Conservation (phyloP, 106 monocot species). For the Allium fistulosum region DNA sequence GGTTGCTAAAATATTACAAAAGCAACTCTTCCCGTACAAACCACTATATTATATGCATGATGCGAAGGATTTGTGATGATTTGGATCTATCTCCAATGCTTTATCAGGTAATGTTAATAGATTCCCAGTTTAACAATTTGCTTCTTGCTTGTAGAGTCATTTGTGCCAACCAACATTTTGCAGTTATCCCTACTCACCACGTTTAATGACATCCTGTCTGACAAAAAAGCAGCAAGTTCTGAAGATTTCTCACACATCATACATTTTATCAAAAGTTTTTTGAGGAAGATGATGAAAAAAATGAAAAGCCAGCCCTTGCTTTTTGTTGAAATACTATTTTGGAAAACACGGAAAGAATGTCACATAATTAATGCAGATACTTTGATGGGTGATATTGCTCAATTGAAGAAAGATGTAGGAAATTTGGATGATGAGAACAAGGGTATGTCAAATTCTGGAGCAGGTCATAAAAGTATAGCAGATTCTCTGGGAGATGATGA, state of each 20-base stretch:
- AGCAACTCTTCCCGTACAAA: slow-evolving; percentile 73
- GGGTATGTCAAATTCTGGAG: slow-evolving; percentile 14
- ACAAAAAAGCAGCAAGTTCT: slow-evolving; percentile 41
- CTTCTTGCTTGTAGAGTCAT: too few species aligned
- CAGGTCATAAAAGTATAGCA: slow-evolving; percentile 52
- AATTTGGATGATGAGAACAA: slow-evolving; percentile 14
- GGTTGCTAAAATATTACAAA: slow-evolving; percentile 81
- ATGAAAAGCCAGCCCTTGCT: slow-evolving; percentile 79
- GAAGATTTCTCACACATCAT: slow-evolving; percentile 47
- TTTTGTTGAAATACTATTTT: slow-evolving; percentile 91
- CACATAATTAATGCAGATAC: slow-evolving; percentile 78
- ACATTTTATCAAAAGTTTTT: slow-evolving; percentile 65
- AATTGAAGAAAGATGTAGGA: slow-evolving; percentile 40
- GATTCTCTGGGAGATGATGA: slow-evolving; percentile 99
- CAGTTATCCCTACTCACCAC: slow-evolving; percentile 77
- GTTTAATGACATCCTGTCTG: slow-evolving; percentile 72
- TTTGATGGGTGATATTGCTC: slow-evolving; percentile 32
- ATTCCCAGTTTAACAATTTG: too few species aligned
- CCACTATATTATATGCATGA: slow-evolving; percentile 75
- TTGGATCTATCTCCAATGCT: slow-evolving; percentile 79
- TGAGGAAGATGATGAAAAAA: slow-evolving; percentile 75
- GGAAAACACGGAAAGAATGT: slow-evolving; percentile 93
- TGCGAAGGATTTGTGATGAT: slow-evolving; percentile 78
- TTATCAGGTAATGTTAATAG: slow-evolving; percentile 65
- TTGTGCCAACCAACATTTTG: slow-evolving; percentile 8